A percentile compares a stretch with the other conserved stretches of the same genome.
phyloP scores from a whole-genome alignment of 345 rosid genomes.

The Arabis alpina region DNA sequence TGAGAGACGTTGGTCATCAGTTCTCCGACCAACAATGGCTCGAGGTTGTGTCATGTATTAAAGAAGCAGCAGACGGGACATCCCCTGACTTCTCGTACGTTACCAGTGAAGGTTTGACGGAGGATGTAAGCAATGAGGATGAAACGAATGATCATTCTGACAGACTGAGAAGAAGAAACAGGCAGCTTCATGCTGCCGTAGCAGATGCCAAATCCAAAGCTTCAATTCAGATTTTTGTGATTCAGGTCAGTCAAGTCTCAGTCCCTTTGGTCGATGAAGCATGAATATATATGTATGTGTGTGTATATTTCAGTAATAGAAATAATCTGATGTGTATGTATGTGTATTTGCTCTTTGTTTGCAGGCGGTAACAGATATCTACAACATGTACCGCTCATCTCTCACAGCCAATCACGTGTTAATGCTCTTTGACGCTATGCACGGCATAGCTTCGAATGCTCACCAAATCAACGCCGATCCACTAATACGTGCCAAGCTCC shows the following conservation, averaged over 20 bases:
- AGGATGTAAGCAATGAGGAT: constrained; percentile 42
- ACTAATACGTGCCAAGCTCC: constrained; percentile 63
- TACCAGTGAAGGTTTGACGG: constrained; percentile 46
- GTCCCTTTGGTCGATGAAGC: constrained; percentile 11
- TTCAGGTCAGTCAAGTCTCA: constrained; percentile 60
- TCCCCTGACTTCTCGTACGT: constrained; percentile 73
- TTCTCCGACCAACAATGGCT: constrained; percentile 87
- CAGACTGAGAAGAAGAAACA: constrained; percentile 46
- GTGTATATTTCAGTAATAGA: background rate
- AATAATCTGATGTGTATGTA: constrained; percentile 7
- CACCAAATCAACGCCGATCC: constrained; percentile 62
- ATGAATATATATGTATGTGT: background rate
- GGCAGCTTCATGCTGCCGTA: constrained; percentile 58
- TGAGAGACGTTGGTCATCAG: constrained; percentile 85
- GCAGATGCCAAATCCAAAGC: constrained; percentile 86
- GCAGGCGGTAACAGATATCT: constrained; percentile 91
- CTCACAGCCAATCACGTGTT: constrained; percentile 65
- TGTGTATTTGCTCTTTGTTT: constrained; percentile 22
- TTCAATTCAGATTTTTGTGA: constrained; percentile 79
- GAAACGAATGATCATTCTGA: constrained; percentile 47
- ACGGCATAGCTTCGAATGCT: constrained; percentile 70
- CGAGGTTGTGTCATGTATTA: constrained; percentile 78
- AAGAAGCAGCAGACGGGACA: constrained; percentile 81
- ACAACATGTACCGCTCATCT: constrained; percentile 64
- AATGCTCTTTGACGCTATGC: constrained; percentile 74